Evolutionary conservation across 2,329 filamentous ascomycete genomes (phyloP).

Genomic region (Stachybotrys elegans): DNA sequence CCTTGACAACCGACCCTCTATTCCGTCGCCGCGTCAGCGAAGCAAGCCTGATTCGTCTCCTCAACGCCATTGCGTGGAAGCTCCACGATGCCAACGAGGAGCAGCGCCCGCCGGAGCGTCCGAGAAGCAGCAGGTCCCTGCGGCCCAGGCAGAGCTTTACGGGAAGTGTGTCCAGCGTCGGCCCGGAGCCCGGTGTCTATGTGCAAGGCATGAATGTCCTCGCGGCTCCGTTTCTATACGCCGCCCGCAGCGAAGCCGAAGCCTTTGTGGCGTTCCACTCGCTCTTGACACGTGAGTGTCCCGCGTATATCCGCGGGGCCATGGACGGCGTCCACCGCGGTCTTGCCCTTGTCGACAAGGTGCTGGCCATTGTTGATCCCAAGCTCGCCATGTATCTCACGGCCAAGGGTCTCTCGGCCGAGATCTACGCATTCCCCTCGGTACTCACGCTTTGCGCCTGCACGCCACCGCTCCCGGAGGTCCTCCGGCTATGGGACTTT

Average conservation of each 20-base stretch:
- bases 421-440: conserved; percentile 94
- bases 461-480: conserved; percentile 90
- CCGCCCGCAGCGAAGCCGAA: conserved; percentile 88
- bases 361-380: conserved; percentile 84
- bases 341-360: conserved; percentile 84
- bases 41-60: conserved; percentile 85
- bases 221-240: conserved; percentile 91
- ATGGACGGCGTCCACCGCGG: conserved; percentile 98
- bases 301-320: conserved; percentile 88
- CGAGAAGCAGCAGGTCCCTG: conserved; percentile 32
- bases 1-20: conserved; percentile 91
- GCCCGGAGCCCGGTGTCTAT: conserved; percentile 76
- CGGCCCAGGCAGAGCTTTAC: conserved; percentile 25
- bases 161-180: conserved; percentile 39
- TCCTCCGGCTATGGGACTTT: conserved; percentile 93
- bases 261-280: conserved; percentile 88
- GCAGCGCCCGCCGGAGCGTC: conserved; percentile 27
- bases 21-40: conserved; percentile 94
- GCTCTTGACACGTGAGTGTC: conserved; percentile 82
- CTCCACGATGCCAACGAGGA: conserved; percentile 71
- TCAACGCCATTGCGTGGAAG: conserved; percentile 94
- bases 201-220: conserved; percentile 99
- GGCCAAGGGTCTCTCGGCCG: conserved; percentile 80
- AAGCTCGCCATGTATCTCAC: conserved; percentile 81
- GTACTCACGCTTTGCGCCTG: conserved; percentile 94